Evolutionary conservation across 768 basidiomycete species (phyloP), one percentile per base, ranked within the genome.

Genomic region (Tricholoma sp.): DNA sequence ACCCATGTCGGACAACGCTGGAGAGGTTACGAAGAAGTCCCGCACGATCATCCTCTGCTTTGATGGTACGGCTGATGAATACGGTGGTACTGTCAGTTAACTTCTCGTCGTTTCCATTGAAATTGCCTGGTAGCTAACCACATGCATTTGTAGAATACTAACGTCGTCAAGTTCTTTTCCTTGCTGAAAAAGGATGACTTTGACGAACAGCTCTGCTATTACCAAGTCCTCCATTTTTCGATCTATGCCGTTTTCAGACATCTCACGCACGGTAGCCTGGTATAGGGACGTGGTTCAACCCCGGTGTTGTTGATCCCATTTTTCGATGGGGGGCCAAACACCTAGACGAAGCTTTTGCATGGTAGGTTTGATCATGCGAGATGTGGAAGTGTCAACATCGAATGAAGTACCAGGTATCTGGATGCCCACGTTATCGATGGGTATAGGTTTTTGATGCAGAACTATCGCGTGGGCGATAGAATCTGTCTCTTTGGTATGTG

Each of bases 361-460:
- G 87, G 88, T 88, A 64, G 6, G 79, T 61, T 12, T 10, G n/a
- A 35, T 5, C 21, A 21, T 21, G 54, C 37, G 4, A 11, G 2
- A 4, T 46, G 4, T 46, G 12, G 45, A 46, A 22, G 19, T 14
- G 41, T 21, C 8, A 10, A 21, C 2, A 18, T 43, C 12, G 5
- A 24, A 46, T 46, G 45, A 24, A 24, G 24, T 24, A 0, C 21
- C 37, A 88, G 86, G 83, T 90, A 86, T 63, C 73, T 91, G 41
- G 83, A 84, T 54, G 78, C 66, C 1, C 89, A 91, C 69, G 85
- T 91, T 21, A 80, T 84, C 71, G 85, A 80, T 8, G 91, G 91
- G 0, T 93, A 92, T 69, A 74, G 72, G 59, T 92, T 85, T 68
- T 71, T 92, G 53, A 91, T 92, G 90, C 78, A 86, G 59, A 91